A percentile compares a stretch with the other conserved stretches of the same genome.
These are phyloP conservation scores for Boletellus deceptivus DNA, from an alignment of 1,284 basidiomycete species.

Conservation along the genomic window DNA sequence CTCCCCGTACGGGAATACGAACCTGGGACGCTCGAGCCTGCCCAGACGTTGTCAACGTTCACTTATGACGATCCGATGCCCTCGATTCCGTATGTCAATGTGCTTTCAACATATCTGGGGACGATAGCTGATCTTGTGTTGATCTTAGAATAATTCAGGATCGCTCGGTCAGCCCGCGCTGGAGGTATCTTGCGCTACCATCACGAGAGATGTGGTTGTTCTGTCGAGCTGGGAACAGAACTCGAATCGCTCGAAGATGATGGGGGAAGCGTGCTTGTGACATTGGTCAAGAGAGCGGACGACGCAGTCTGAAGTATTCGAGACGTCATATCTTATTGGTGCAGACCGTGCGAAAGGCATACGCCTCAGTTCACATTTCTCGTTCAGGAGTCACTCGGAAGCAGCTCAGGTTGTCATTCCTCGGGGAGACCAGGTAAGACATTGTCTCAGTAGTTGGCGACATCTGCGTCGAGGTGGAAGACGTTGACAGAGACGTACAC, in stretches of 20 bases:
- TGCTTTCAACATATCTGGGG: neutral
- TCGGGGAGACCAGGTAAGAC: constrained; percentile 41
- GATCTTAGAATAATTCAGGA: constrained; percentile 7
- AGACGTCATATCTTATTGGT: constrained; percentile 36
- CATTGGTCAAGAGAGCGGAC: constrained; percentile 19
- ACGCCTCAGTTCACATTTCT: neutral
- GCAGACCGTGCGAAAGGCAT: constrained; percentile 39
- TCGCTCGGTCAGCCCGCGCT: constrained; percentile 34
- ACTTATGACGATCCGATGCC: constrained; percentile 19
- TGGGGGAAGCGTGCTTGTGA: constrained; percentile 23
- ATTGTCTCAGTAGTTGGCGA: constrained; percentile 41
- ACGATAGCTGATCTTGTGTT: neutral
- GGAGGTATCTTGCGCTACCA: constrained; percentile 34
- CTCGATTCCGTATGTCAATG: constrained; percentile 24
- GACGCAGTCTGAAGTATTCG: constrained; percentile 16
- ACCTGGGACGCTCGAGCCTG: constrained; percentile 13
- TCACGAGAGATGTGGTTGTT: constrained; percentile 25
- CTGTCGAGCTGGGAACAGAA: constrained; percentile 34
- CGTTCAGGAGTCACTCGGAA: constrained; percentile 36
- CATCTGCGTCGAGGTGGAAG: constrained; percentile 28
- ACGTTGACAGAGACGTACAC: constrained; percentile 35
- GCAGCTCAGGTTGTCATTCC: constrained; percentile 41
- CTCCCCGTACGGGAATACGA: constrained; percentile 18
- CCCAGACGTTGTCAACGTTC: constrained; percentile 8
- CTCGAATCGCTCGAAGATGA: constrained; percentile 35